Base-by-base conservation (phyloP, 2,329 filamentous ascomycete species). In the Aschersonia sp. region DNA sequence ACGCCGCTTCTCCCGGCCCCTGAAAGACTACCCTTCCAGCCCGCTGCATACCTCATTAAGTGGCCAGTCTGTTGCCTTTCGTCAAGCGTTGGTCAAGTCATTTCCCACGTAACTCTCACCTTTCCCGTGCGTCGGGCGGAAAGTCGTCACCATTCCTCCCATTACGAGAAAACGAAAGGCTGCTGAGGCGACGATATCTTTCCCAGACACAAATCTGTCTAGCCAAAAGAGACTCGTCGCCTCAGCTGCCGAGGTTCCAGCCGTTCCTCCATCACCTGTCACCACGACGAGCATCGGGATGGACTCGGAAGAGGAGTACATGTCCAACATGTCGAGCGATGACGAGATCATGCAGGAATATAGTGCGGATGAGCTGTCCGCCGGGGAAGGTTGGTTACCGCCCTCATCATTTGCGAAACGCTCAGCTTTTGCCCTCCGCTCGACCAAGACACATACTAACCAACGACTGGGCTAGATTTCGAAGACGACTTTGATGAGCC, bases 241-340 rank as follows among this genome's bases (percentile, higher is more conserved):
- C 70, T 76, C 75, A 68, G 71, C 70, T 58, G 66, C 68, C 63
- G 51, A 54, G 39, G 53, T 55, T 43, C 46, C 54, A 49, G 67
- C 69, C 42, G 74, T 76, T 41, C 78, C 79, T 29, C 75, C 76
- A 12, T 78, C 76, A 5, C 75, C 77, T 31, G 64, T 75, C 50
- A 81, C 77, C 45, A 68, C 63, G n/a, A 60, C 61, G 29, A 72
- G 68, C 46, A 69, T 70, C 63, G 77, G 71, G 53, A 96, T 96
- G 89, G 88, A 95, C 69, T 96, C 89, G 7, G 90, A 97, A 58
- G 88, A 96, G 60, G 90, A 96, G 51, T 89, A 89, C 65, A 84
- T 92, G 76, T 94, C 85, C 57, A 80, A 81, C 60, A 73, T 82
- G 57, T 90, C 86, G 42, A 94, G 58, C 54, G 83, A 82, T 42